Evolutionary conservation across 192 early-diverging fungal genomes (phyloP).

Genomic region (Umbelopsis sp.): DNA sequence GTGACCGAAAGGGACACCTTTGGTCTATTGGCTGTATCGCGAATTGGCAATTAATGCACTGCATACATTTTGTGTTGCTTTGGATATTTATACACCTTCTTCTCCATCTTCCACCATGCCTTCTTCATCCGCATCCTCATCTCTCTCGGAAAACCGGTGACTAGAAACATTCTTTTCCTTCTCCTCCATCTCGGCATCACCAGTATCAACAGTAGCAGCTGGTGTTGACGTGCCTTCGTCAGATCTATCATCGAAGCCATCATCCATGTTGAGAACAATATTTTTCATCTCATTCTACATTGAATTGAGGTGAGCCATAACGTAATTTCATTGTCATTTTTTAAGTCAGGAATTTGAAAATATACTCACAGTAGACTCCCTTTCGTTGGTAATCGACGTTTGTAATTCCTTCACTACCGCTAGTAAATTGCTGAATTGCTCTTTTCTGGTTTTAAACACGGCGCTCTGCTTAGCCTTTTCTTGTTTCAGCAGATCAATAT

Average conservation of each 20-base stretch:
- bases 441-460: constrained; percentile 26
- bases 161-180: not conserved
- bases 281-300: constrained; percentile 29
- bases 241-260: constrained; percentile 29
- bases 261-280: constrained; percentile 33
- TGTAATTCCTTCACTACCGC: constrained; percentile 27
- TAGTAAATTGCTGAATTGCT: constrained; percentile 27
- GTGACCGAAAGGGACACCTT: too few relatives aligned
- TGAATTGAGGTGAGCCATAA: too few relatives aligned
- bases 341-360: not conserved
- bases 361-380: constrained; percentile 27
- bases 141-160: constrained; percentile 32
- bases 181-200: constrained; percentile 11
- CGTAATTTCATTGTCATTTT: too few relatives aligned
- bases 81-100: constrained; percentile 24
- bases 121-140: constrained; percentile 33
- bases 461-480: constrained; percentile 30
- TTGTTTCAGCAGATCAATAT: constrained; percentile 33
- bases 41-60: too few relatives aligned
- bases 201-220: not conserved
- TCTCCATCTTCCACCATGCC: constrained; percentile 27
- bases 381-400: constrained; percentile 30
- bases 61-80: too few relatives aligned
- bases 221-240: constrained; percentile 18
- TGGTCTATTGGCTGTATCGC: too few relatives aligned